Base-by-base conservation (phyloP, 495 filamentous ascomycete species). In the Hypoxylon trugodes region DNA sequence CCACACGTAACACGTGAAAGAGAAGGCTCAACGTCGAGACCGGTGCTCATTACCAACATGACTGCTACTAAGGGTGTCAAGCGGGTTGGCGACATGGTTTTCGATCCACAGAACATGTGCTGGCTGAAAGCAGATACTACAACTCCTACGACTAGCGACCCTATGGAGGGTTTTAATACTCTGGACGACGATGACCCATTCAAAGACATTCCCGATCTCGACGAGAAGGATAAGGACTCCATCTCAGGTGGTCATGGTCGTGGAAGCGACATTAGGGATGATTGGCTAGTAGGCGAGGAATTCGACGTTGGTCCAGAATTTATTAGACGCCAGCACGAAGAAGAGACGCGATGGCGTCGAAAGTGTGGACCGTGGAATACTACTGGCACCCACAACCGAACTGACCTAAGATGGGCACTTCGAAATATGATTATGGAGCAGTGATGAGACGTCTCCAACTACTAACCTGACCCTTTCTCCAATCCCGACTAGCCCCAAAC, bases 271-370 rank as follows among this genome's bases (percentile, higher is more conserved):
- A 76, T 89, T 53, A 82, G 85, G 50, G 89, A 93, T 57, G 89
- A 93, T 67, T 91, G 89, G 84, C 83, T 92, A 24, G 90, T 96
- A 21, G 92, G 91, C 9, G 95, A 98, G 74, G 95, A 98, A 73
- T 98, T 98, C 70, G 95, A 98, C 73, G 90, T 98, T 41, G 95
- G 95, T 1, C 96, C 96, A 4, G 91, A 93, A 75, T 98, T 97
- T 70, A 88, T 98, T 43, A 84, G 87, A 61, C 83, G 92, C 33
- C 94, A 97, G 73, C 77, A 90, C 51, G 92, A 92, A 58, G 95
- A 98, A 74, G 95, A 98, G 76, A 89, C 90, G 47, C 83, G 90
- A 64, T 98, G 95, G 96, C 82, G 88, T 63, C 84, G 86, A 72
- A 92, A 91, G 73, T 90, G 92, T 40, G 86, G 87, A 59, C 86